phyloP scores from a whole-genome alignment of 139 green algal genomes.

The Chloropicon primus region DNA sequence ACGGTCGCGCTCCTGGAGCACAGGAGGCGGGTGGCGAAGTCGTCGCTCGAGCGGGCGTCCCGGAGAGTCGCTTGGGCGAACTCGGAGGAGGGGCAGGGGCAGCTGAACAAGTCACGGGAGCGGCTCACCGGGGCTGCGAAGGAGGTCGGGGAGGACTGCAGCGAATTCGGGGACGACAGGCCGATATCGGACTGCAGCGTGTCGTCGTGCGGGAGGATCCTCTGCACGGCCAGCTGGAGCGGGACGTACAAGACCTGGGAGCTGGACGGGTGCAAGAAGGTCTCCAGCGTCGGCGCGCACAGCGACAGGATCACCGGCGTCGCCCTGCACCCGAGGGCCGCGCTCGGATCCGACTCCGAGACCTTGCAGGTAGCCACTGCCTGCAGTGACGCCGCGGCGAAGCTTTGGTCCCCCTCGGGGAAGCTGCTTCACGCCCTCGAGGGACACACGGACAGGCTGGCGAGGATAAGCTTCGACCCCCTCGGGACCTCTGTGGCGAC shows the following conservation, averaged over 20 bases:
- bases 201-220: constrained; percentile 34
- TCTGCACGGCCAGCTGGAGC: constrained; percentile 64
- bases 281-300: constrained; percentile 39
- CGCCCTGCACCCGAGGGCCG: constrained; percentile 62
- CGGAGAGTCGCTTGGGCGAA: constrained; percentile 32
- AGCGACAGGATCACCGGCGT: constrained; percentile 68
- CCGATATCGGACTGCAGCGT: constrained; percentile 63
- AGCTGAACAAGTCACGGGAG: neutral
- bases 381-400: constrained; percentile 47
- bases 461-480: constrained; percentile 75
- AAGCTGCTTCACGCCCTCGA: constrained; percentile 31
- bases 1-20: constrained; percentile 33
- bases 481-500: constrained; percentile 69
- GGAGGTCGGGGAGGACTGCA: constrained; percentile 23
- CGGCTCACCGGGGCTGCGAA: neutral
- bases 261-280: constrained; percentile 22
- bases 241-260: constrained; percentile 60
- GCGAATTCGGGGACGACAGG: constrained; percentile 76
- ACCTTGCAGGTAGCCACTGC: constrained; percentile 26
- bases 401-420: constrained; percentile 30
- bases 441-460: constrained; percentile 75
- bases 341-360: neutral
- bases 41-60: constrained; percentile 53
- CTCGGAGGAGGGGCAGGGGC: constrained; percentile 6
- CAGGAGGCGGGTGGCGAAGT: constrained; percentile 44